A percentile compares a stretch with the other conserved stretches of the same genome.
These are phyloP conservation scores for Microcos paniculata DNA, from an alignment of 345 rosid species.

Conservation along the genomic window DNA sequence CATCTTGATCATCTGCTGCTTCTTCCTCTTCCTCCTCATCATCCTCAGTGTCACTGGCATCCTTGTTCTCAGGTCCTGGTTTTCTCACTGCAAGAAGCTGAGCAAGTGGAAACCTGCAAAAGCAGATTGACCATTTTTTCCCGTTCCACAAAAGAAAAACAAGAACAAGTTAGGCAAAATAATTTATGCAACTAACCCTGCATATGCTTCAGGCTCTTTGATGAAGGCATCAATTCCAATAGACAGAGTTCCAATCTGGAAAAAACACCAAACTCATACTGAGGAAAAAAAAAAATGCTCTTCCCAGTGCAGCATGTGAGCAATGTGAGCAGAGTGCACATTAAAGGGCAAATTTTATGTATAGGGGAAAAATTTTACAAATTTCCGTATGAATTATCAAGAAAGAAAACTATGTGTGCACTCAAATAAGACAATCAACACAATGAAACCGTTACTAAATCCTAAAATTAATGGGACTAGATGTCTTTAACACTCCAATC, in stretches of 20 bases:
- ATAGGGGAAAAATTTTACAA: background rate
- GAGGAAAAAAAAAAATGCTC: constrained; percentile 2
- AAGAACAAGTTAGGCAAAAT: constrained; percentile 7
- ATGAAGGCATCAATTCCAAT: constrained; percentile 24
- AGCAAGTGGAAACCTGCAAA: constrained; percentile 44
- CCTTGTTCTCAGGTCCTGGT: constrained; percentile 44
- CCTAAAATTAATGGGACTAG: background rate
- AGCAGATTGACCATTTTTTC: background rate
- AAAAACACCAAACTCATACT: constrained; percentile 13
- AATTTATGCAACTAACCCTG: constrained; percentile 32
- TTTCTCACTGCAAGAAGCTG: constrained; percentile 35
- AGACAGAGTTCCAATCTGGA: constrained; percentile 37
- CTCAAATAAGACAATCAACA: background rate
- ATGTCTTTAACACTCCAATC: background rate
- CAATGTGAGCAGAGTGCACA: background rate
- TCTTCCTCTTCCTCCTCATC: constrained; percentile 40
- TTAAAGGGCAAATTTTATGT: background rate
- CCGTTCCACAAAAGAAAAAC: constrained; percentile 1
- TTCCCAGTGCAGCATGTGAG: background rate
- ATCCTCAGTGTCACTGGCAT: constrained; percentile 52
- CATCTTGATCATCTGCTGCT: constrained; percentile 43
- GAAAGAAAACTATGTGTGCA: background rate
- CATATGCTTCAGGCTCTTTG: constrained; percentile 26
- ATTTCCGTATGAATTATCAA: background rate
- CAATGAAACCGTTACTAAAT: background rate